Base-by-base conservation (phyloP, 1,139 yeast genomes). In the Magnusiomyces fungicola region DNA sequence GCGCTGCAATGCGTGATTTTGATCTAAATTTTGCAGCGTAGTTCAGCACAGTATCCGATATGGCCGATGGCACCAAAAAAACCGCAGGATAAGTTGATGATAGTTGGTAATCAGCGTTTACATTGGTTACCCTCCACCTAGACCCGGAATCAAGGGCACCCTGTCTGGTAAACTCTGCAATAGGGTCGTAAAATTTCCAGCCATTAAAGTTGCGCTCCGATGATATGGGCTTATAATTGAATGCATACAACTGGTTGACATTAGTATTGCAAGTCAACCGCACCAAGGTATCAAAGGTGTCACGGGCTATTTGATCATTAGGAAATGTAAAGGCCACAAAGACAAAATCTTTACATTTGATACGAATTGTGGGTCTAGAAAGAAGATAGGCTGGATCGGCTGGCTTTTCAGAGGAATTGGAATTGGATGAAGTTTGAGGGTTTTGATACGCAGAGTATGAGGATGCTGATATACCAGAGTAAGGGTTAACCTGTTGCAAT, bases 21-120 rank as follows among this genome's bases (percentile, higher is more conserved):
- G 97, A 88, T 47, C 98, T 71, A 63, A 81, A 90, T 60, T 84
- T 84, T 7, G 85, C 81, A 0, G 96, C 95, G 62, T 92, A 92
- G 48, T 78, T 78, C 49, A 94, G 67, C 1, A 89, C 85, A 40
- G 83, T 82, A 62, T 92, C 97, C 0, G 96, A 83, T 2, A 90
- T 80, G 5, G 79, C 65, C 18, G 71, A 68, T 0, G 98, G 98
- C 0, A 89, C 84, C 3, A 87, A 75, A 7, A 89, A 60, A 9
- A 63, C 50, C 0, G 72, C 66, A 0, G 97, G 97, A 60, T 92
- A 94, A 0, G 96, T 80, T 1, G 81, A 75, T 56, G 95, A 83
- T 50, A 88, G 19, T 14, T 71, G 69, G 66, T 85, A 90, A 41
- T 79, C 76, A 23, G 66, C 65, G 62, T 92, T 94, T 19, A 90